Percentiles rank a stretch among this genome's conserved stretches.
phyloP scores from a whole-genome alignment of 192 early-diverging fungal genomes.

The Coemansia sp. region DNA sequence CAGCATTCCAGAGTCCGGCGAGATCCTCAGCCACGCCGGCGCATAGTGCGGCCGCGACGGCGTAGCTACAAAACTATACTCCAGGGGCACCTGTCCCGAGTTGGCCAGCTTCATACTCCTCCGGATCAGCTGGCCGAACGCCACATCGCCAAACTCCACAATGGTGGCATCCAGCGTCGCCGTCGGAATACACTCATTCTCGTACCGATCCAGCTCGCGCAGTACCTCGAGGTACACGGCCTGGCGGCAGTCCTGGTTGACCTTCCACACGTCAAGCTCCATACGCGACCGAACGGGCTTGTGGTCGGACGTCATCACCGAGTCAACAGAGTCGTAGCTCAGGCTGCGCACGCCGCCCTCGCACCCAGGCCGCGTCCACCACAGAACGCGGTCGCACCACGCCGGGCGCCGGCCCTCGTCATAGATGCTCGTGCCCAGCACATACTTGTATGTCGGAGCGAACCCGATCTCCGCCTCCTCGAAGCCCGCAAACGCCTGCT shows the following conservation, averaged over 20 bases:
- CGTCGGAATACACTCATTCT: constrained; percentile 79
- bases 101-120: constrained; percentile 68
- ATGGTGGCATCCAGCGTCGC: constrained; percentile 61
- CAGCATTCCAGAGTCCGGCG: constrained; percentile 69
- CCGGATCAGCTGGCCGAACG: constrained; percentile 57
- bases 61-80: constrained; percentile 77
- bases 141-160: constrained; percentile 75
- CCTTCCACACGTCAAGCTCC: constrained; percentile 64
- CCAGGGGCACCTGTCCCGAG: constrained; percentile 71
- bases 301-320: constrained; percentile 67
- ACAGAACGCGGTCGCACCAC: constrained; percentile 95
- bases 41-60: constrained; percentile 58
- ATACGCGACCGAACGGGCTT: constrained; percentile 85
- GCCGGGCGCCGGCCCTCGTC: constrained; percentile 87
- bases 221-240: constrained; percentile 64
- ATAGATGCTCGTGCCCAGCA: constrained; percentile 77
- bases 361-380: constrained; percentile 67
- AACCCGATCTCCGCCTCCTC: constrained; percentile 80
- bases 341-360: constrained; percentile 32
- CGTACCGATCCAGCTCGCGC: constrained; percentile 74
- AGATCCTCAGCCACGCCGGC: constrained; percentile 75
- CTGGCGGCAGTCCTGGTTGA: constrained; percentile 62
- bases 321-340: constrained; percentile 22
- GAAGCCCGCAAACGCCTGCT: constrained; percentile 82
- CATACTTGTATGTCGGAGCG: constrained; percentile 92